Evolutionary conservation across 495 filamentous ascomycete species (phyloP), one percentile per base, ranked within the genome.

Genomic region (Penicillium arizonense): DNA sequence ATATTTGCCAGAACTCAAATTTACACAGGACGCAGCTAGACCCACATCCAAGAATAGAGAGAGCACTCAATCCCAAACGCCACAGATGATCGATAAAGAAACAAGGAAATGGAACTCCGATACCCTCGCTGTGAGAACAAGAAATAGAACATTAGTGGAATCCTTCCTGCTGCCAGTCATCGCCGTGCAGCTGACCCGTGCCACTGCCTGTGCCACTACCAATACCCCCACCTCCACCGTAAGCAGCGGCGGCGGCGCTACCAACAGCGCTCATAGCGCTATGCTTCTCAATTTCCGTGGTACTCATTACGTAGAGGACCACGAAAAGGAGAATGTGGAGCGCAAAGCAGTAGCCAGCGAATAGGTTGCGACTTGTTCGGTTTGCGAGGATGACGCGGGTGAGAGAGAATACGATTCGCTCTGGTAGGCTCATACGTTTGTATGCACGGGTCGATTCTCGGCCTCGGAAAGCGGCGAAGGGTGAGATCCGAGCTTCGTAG

Each of bases 401-500:
- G 51, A 97, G 80, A 11, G 90, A 91, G 70, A 94, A 96, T 14
- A 99, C 87, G 12, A 90, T 76, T 23, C 95, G 78, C 74, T 99
- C 94, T 0, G 91, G 90, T 5, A 97, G 70, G 53, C 83, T 90
- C 93, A 99, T 96, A 28, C 94, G 84, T 62, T 93, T 91, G 68
- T 96, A 90, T n/a, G 94, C 95, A 28, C 94, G 78, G 5, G 90
- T 86, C 33, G 87, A 89, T 75, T 99, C 94, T 34, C 92, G 85
- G 5, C 94, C 91, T 35, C 91, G 81, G 72, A 97, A 98, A 6
- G 89, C 91, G 23, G 93, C 92, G 62, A 99, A 99, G 0, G 94
- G 94, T 11, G 90, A 96, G 30, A 98, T 87, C 62, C 91, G 93
- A 18, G 88, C 87, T 72, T 99, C 94, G 69, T 99, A 99, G 8